Base-by-base conservation (phyloP, 768 basidiomycete genomes). In the Boletus rufocinnamomeus region DNA sequence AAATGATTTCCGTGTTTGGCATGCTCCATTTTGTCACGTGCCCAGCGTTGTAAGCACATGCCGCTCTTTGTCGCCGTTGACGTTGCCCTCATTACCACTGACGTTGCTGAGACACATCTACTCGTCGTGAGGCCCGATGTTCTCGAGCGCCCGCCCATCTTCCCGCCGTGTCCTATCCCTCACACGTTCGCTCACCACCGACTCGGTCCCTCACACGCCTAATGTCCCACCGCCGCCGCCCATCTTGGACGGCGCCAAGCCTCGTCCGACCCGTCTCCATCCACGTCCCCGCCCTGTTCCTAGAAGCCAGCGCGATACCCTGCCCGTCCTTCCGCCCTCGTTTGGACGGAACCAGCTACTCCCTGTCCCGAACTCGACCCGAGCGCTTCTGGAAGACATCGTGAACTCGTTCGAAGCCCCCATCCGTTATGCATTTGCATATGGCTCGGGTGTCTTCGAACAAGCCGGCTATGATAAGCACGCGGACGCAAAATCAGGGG, bases 341-440 rank as follows among this genome's bases (percentile, higher is more conserved):
- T 93, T 93, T 73, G 92, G 92, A 23, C 79, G 82, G 34, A 94
- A 94, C 71, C 92, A 94, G 73, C 79, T 93, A 6, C 79, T 94
- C 1, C 82, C 88, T 0, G 92, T 94, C 9, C 80, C 90, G 14
- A 86, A 87, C 69, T 85, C 88, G 27, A 93, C 88, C 3, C 84
- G 92, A 5, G 86, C 89, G 4, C 77, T 93, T 27, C 81, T 96
- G 17, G 91, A 95, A 68, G 79, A 81, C 58, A 87, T 98, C 56
- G 87, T 97, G 35, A 77, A 78, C 16, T 80, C 84, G 49, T 96
- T 98, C 67, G 82, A 93, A 43, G 92, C 93, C 0, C 95, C 95
- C 11, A 91, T 98, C 50, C 87, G 95, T 23, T 98, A 96, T 78
- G 97, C 95, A 1, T 95, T 98, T 69, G 97, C 97, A 0, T 99